A percentile compares a stretch with the other conserved stretches of the same genome.
phyloP scores from a whole-genome alignment of 441 rosid genomes.

The Mallotus japonicus region DNA sequence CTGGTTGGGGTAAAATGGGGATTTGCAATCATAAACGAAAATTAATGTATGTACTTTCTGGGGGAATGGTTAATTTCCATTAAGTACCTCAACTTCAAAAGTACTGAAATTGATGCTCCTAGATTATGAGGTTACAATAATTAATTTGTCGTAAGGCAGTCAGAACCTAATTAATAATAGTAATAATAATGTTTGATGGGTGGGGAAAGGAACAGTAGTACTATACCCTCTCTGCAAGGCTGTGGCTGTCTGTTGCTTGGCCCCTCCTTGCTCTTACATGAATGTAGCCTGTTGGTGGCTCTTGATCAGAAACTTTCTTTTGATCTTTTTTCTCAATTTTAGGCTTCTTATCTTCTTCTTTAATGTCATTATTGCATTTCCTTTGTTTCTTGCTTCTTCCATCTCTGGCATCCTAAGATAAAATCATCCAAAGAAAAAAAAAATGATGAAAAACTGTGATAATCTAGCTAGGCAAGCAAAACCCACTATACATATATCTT shows the following conservation, averaged over 20 bases:
- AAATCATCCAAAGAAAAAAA: background rate
- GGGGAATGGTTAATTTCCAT: no score
- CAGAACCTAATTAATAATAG: no score
- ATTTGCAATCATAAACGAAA: no score
- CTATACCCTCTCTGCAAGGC: conserved; percentile 75
- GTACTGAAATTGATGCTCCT: no score
- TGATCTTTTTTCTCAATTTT: conserved; percentile 33
- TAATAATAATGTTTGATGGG: no score
- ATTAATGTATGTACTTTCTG: no score
- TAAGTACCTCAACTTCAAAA: no score
- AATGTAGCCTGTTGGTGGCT: conserved; percentile 47
- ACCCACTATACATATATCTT: no score
- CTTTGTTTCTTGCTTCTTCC: conserved; percentile 45
- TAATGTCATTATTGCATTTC: conserved; percentile 32
- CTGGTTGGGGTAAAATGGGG: no score
- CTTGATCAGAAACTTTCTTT: conserved; percentile 30
- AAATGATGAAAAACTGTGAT: background rate
- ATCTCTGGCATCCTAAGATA: conserved; percentile 31
- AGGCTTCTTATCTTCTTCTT: conserved; percentile 31
- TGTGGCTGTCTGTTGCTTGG: conserved; percentile 87
- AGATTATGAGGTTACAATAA: no score
- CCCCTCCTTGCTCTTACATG: conserved; percentile 91
- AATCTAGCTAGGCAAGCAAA: background rate
- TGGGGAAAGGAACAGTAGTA: conserved; percentile 2
- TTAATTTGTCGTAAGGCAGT: no score